Evolutionary conservation across 2,329 filamentous ascomycete genomes (phyloP).

Genomic region (Fusarium lateritium): DNA sequence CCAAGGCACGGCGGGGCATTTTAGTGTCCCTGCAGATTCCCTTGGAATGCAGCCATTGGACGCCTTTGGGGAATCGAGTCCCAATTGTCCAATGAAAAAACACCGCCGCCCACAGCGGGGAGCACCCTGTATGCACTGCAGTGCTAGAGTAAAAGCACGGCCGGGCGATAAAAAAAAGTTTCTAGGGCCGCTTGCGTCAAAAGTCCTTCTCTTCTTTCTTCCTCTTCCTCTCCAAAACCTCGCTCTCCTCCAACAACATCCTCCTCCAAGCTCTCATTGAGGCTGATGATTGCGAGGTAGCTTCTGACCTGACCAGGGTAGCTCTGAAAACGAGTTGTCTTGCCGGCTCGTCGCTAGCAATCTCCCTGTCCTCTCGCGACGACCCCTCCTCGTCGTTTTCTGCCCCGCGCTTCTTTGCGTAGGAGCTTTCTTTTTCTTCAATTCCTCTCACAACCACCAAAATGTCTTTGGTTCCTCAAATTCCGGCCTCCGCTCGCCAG

Average conservation of each 20-base stretch:
- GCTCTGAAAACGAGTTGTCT: constrained; percentile 58
- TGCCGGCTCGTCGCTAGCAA: constrained; percentile 54
- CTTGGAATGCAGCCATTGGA: constrained; percentile 41
- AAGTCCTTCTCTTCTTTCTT: constrained; percentile 34
- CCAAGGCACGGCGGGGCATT: constrained; percentile 46
- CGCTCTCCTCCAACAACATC: constrained; percentile 40
- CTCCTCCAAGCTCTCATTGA: constrained; percentile 45
- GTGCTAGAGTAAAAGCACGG: constrained; percentile 29
- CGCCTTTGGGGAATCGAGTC: constrained; percentile 13
- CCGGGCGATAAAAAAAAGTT: constrained; percentile 49
- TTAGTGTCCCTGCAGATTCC: constrained; percentile 48
- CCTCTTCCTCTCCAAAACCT: constrained; percentile 43
- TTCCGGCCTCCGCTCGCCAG: constrained; percentile 74
- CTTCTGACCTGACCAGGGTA: constrained; percentile 55
- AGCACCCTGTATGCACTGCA: constrained; percentile 20
- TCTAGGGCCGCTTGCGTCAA: constrained; percentile 43
- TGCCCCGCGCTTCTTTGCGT: constrained; percentile 50
- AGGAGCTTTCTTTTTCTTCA: constrained; percentile 29
- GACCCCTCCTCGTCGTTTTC: constrained; percentile 42
- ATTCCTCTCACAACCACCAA: constrained; percentile 23
- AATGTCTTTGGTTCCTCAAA: constrained; percentile 57
- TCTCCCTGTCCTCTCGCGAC: constrained; percentile 46
- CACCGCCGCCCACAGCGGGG: constrained; percentile 35
- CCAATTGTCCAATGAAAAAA: constrained; percentile 47
- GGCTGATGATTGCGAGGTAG: constrained; percentile 58